Evolutionary conservation across 1,284 basidiomycete species (phyloP).

Genomic region (Quambalaria eucalypti): DNA sequence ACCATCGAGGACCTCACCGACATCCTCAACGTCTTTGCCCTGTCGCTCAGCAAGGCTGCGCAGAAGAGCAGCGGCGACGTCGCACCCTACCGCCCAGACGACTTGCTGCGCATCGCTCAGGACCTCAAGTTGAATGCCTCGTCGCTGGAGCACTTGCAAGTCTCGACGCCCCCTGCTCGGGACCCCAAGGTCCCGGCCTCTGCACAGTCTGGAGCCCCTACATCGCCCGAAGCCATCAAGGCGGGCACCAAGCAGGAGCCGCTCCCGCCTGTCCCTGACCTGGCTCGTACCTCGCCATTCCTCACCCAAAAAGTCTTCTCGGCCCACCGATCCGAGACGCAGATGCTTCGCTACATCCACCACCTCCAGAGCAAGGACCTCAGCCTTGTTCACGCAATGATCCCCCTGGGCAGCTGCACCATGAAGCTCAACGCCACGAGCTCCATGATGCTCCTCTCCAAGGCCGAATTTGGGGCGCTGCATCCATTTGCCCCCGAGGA

Average conservation of each 20-base stretch:
- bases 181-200: conserved; percentile 8
- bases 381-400: conserved; percentile 90
- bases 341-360: conserved; percentile 84
- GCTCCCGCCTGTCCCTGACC: conserved; percentile 44
- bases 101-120: conserved; percentile 22
- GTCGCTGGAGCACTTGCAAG: conserved; percentile 22
- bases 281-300: conserved; percentile 66
- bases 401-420: conserved; percentile 70
- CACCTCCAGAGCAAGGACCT: conserved; percentile 89
- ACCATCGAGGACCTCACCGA: conserved; percentile 56
- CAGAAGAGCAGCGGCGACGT: conserved; percentile 45
- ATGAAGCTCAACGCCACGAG: conserved; percentile 54
- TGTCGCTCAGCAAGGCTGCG: conserved; percentile 39
- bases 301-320: conserved; percentile 78
- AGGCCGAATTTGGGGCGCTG: conserved; percentile 78
- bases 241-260: conserved; percentile 7
- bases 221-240: conserved; percentile 9
- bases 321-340: conserved; percentile 90
- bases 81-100: conserved; percentile 27
- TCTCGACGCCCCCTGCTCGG: conserved; percentile 12
- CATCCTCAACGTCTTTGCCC: conserved; percentile 73
- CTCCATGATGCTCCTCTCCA: conserved; percentile 90
- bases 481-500: conserved; percentile 88
- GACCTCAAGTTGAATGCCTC: conserved; percentile 23
- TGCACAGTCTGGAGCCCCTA: conserved; percentile 5